Percentiles rank a stretch among this genome's conserved stretches.
These are phyloP conservation scores for Pelargonium citronellum DNA, from an alignment of 441 rosid genomes.

Conservation along the genomic window DNA sequence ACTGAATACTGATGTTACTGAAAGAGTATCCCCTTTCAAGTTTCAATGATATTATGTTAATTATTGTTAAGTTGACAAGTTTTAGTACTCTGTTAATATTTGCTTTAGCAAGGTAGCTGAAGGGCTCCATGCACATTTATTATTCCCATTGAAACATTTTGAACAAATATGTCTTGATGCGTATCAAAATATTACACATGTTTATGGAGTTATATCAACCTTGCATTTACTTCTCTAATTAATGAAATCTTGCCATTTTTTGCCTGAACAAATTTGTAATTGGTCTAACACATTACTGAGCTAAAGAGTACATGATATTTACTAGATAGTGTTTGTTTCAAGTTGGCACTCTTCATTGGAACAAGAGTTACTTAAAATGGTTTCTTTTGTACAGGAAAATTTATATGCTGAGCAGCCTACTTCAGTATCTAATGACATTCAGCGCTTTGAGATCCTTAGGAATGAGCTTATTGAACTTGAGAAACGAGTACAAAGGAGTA, in stretches of 20 bases:
- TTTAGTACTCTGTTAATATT: not conserved
- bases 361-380: conserved; percentile 17
- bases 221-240: not conserved
- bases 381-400: conserved; percentile 48
- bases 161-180: not conserved
- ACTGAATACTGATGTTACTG: not conserved
- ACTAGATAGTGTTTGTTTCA: conserved; percentile 18
- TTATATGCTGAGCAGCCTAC: conserved; percentile 31
- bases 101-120: conserved; percentile 4
- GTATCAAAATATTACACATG: not conserved
- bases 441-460: conserved; percentile 72
- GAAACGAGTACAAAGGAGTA: conserved; percentile 73
- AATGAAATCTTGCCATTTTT: not conserved
- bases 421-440: conserved; percentile 61
- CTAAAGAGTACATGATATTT: conserved; percentile 4
- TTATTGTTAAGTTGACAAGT: not conserved
- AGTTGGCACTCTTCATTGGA: conserved; percentile 16
- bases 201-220: not conserved
- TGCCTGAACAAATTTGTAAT: not conserved
- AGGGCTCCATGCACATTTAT: not conserved
- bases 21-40: not conserved
- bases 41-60: not conserved
- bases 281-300: not conserved
- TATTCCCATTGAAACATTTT: not conserved
- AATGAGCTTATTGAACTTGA: conserved; percentile 91